These are phyloP conservation scores for Fusarium brachygibbosum DNA, from an alignment of 2,329 filamentous ascomycete genomes.

Conservation along the genomic window DNA sequence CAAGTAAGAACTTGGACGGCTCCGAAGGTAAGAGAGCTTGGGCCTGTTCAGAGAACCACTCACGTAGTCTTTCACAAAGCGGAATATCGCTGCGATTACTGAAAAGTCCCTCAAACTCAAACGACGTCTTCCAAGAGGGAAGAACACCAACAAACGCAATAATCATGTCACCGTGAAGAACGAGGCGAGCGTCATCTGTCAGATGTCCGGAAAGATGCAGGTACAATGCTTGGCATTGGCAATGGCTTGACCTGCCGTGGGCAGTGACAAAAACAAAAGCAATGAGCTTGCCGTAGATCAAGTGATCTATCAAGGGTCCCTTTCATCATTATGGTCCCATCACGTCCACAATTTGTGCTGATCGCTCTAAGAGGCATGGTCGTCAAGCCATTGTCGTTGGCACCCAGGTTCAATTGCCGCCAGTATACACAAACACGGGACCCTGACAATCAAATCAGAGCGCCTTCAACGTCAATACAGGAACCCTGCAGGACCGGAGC, in stretches of 20 bases:
- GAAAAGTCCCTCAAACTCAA: background rate
- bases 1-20: background rate
- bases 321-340: constrained; percentile 1
- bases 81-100: background rate
- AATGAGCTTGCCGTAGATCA: constrained; percentile 18
- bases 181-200: background rate
- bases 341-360: background rate
- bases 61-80: background rate
- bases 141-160: background rate
- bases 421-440: background rate
- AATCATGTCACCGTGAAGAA: background rate
- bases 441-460: constrained; percentile 19
- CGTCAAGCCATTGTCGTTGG: constrained; percentile 2
- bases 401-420: background rate
- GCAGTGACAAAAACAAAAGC: background rate
- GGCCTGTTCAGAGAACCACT: background rate
- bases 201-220: background rate
- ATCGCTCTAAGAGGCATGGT: constrained; percentile 13
- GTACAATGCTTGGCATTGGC: constrained; percentile 1
- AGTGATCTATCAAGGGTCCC: constrained; percentile 15
- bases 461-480: constrained; percentile 18
- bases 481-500: background rate
- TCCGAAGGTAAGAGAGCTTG: background rate
- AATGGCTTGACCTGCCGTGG: background rate
- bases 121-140: background rate